phyloP scores from a whole-genome alignment of 2,329 filamentous ascomycete species.

The Malbranchea cinnamomea region DNA sequence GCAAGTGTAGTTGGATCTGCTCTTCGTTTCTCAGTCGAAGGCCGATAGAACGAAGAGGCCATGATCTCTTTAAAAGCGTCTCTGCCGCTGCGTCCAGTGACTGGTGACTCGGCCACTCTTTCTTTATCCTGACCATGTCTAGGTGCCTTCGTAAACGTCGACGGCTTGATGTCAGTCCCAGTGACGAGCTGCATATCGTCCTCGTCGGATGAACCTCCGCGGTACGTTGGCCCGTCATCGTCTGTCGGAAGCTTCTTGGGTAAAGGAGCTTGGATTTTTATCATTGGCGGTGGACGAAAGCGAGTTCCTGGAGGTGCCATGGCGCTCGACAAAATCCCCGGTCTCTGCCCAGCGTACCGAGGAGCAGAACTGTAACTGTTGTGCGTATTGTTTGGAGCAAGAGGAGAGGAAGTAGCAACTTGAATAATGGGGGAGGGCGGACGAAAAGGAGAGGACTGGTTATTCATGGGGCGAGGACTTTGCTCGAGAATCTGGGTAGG shows the following conservation, averaged over 20 bases:
- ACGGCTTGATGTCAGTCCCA: constrained; percentile 45
- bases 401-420: constrained; percentile 78
- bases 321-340: constrained; percentile 39
- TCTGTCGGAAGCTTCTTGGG: too few relatives aligned
- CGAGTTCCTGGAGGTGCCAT: constrained; percentile 65
- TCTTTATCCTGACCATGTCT: constrained; percentile 25
- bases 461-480: constrained; percentile 17
- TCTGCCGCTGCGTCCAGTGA: constrained; percentile 15
- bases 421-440: constrained; percentile 43
- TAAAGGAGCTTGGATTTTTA: too few relatives aligned
- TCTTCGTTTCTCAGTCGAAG: constrained; percentile 24
- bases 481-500: constrained; percentile 44
- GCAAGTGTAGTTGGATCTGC: constrained; percentile 31
- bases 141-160: constrained; percentile 37
- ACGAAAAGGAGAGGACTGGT: too few relatives aligned
- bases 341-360: constrained; percentile 17
- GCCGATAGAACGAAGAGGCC: constrained; percentile 27
- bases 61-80: constrained; percentile 31
- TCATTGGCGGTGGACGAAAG: constrained; percentile 41
- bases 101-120: constrained; percentile 26
- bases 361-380: constrained; percentile 28
- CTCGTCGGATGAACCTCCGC: constrained; percentile 51
- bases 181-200: constrained; percentile 32
- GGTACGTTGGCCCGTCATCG: constrained; percentile 41
- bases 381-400: constrained; percentile 39